Conservation (phyloP, 768 basidiomycete species). For the Panellus pusillus region DNA sequence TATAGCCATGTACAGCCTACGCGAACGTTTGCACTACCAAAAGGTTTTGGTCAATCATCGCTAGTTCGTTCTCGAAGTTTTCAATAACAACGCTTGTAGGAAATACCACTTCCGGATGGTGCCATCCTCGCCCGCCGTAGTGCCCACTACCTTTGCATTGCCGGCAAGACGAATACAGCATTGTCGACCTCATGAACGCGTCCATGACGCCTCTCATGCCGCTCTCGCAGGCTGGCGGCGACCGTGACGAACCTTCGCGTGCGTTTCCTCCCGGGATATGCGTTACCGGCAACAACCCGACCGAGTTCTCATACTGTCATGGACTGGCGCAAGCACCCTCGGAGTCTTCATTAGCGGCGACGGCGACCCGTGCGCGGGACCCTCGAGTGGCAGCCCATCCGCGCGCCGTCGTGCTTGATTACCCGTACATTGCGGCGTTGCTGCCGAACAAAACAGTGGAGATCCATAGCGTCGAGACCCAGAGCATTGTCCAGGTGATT, state of each 20-base stretch:
- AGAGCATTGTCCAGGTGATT: conserved; percentile 69
- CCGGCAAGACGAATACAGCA: conserved; percentile 73
- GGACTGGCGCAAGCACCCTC: conserved; percentile 77
- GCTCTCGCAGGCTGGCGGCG: conserved; percentile 64
- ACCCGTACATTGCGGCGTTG: conserved; percentile 77
- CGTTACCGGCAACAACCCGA: conserved; percentile 58
- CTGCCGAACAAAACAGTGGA: conserved; percentile 78
- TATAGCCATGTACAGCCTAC: conserved; percentile 64
- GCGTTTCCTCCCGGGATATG: conserved; percentile 67
- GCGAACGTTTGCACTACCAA: conserved; percentile 60
- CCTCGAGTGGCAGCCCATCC: conserved; percentile 84
- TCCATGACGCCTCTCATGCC: conserved; percentile 75
- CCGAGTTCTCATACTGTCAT: conserved; percentile 86
- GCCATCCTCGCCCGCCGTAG: conserved; percentile 60
- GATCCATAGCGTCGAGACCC: conserved; percentile 78
- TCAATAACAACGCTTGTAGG: conserved; percentile 39
- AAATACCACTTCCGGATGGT: conserved; percentile 66
- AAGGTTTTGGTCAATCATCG: conserved; percentile 43
- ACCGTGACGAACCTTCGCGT: conserved; percentile 35
- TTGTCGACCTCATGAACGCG: conserved; percentile 75
- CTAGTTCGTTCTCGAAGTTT: not conserved
- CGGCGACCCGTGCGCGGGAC: conserved; percentile 89
- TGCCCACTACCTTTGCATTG: conserved; percentile 68
- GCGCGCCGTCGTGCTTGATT: conserved; percentile 63
- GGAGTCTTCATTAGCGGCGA: conserved; percentile 84